Evolutionary conservation across 2,329 filamentous ascomycete genomes (phyloP).

Genomic region (Fusarium avenaceum): DNA sequence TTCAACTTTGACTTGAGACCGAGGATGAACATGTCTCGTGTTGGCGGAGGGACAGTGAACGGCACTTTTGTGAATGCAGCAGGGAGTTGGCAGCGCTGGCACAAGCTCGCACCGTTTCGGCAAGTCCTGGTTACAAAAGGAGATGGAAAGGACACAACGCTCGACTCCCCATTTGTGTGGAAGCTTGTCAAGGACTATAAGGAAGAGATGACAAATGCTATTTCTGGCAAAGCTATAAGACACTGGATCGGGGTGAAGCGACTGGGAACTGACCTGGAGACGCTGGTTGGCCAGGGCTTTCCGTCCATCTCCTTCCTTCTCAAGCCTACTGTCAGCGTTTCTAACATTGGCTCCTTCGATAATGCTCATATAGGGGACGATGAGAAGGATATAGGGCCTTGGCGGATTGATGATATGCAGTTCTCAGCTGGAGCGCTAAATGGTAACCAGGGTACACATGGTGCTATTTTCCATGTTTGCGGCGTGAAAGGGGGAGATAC

Average conservation of each 20-base stretch:
- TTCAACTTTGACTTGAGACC: conserved; percentile 32
- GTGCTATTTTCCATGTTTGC: conserved; percentile 11
- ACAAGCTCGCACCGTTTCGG: neutral
- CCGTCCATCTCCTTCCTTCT: conserved; percentile 23
- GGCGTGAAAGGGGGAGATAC: conserved; percentile 32
- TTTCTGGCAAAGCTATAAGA: conserved; percentile 3
- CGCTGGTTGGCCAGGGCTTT: conserved; percentile 11
- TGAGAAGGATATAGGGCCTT: neutral
- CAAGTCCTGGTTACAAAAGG: neutral
- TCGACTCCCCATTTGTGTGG: conserved; percentile 16
- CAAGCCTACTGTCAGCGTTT: conserved; percentile 27
- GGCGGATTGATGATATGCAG: conserved; percentile 35
- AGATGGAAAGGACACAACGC: neutral
- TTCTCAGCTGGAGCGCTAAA: conserved; percentile 34
- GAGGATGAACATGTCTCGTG: neutral
- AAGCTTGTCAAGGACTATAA: conserved; percentile 19
- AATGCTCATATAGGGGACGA: neutral
- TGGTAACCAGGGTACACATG: conserved; percentile 16
- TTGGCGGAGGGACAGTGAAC: neutral
- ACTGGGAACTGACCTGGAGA: conserved; percentile 17
- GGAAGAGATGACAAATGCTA: neutral
- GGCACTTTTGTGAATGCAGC: neutral
- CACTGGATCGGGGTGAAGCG: conserved; percentile 19
- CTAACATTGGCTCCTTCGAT: conserved; percentile 19
- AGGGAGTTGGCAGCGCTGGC: conserved; percentile 13